These are phyloP conservation scores for Agaricus blazei DNA, from an alignment of 768 basidiomycete genomes.

Conservation along the genomic window DNA sequence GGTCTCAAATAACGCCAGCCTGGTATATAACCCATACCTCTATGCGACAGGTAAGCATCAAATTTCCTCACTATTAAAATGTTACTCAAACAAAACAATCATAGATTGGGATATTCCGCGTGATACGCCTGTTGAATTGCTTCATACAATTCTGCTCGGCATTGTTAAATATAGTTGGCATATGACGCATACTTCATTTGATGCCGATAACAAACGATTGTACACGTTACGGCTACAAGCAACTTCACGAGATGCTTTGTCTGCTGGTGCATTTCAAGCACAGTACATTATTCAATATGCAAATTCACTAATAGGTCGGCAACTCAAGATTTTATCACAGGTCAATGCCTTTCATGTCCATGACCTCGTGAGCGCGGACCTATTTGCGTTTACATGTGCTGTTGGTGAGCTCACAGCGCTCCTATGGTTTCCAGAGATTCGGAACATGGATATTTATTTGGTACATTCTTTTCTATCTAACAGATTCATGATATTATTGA, in stretches of 20 bases:
- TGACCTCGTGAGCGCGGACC: slow-evolving; percentile 2
- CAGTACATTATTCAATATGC: slow-evolving; percentile 38
- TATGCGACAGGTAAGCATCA: slow-evolving; percentile 19
- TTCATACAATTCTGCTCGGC: slow-evolving; percentile 40
- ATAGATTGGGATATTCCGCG: slow-evolving; percentile 24
- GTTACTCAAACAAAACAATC: too few species aligned
- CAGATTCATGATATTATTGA: neutral
- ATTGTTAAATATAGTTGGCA: slow-evolving; percentile 40
- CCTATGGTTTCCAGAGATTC: slow-evolving; percentile 37
- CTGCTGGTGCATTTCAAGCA: slow-evolving; percentile 29
- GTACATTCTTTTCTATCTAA: slow-evolving; percentile 2
- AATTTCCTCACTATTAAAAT: too few species aligned
- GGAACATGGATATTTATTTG: slow-evolving; percentile 28
- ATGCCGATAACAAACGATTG: slow-evolving; percentile 15
- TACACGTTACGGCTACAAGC: slow-evolving; percentile 27
- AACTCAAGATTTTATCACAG: slow-evolving; percentile 9
- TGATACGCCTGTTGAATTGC: slow-evolving; percentile 37
- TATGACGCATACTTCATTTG: slow-evolving; percentile 25
- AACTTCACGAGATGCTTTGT: slow-evolving; percentile 24
- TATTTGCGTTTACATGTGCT: slow-evolving; percentile 24
- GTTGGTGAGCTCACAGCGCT: slow-evolving; percentile 29
- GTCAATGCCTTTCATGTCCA: slow-evolving; percentile 5
- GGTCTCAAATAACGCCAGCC: slow-evolving; percentile 17
- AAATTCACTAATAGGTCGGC: slow-evolving; percentile 30
- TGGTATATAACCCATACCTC: slow-evolving; percentile 28